Evolutionary conservation across 192 early-diverging fungal genomes (phyloP).

Genomic region (Coemansia sp.): DNA sequence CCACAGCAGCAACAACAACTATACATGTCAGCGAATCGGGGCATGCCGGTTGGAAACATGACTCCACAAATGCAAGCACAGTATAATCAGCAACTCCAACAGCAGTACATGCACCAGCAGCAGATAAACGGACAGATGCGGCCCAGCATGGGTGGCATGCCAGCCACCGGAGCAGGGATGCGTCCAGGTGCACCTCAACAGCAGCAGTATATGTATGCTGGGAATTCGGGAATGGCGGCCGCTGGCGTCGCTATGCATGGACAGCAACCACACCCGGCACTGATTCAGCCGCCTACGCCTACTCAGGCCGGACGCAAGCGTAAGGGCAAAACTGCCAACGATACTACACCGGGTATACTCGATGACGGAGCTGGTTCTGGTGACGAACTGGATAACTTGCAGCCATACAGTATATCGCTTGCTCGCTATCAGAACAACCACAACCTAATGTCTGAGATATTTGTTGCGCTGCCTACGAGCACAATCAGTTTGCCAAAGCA

Average conservation of each 20-base stretch:
- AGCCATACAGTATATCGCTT: conserved; percentile 42
- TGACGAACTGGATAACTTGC: conserved; percentile 42
- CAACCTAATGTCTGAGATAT: conserved; percentile 50
- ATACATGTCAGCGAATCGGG: conserved; percentile 20
- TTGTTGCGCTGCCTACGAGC: conserved; percentile 51
- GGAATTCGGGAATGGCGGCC: conserved; percentile 24
- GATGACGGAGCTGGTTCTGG: conserved; percentile 26
- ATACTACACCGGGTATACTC: neutral
- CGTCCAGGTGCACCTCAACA: conserved; percentile 22
- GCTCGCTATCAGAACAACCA: conserved; percentile 54
- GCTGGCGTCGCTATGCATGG: conserved; percentile 29
- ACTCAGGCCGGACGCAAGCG: conserved; percentile 26
- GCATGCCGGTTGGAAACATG: conserved; percentile 4
- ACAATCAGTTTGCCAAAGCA: conserved; percentile 35
- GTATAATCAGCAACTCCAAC: conserved; percentile 29
- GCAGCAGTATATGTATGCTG: conserved; percentile 35
- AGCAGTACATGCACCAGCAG: conserved; percentile 36
- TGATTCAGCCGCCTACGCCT: conserved; percentile 28
- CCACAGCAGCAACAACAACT: conserved; percentile 22
- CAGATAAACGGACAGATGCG: conserved; percentile 29
- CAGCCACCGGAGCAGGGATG: conserved; percentile 5
- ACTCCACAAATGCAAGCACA: conserved; percentile 37
- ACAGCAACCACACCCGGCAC: conserved; percentile 40
- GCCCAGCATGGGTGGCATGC: conserved; percentile 20
- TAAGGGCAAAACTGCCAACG: conserved; percentile 22